Conservation (phyloP, 1,284 basidiomycete genomes). For the Phellopilus nigrolimitatus region DNA sequence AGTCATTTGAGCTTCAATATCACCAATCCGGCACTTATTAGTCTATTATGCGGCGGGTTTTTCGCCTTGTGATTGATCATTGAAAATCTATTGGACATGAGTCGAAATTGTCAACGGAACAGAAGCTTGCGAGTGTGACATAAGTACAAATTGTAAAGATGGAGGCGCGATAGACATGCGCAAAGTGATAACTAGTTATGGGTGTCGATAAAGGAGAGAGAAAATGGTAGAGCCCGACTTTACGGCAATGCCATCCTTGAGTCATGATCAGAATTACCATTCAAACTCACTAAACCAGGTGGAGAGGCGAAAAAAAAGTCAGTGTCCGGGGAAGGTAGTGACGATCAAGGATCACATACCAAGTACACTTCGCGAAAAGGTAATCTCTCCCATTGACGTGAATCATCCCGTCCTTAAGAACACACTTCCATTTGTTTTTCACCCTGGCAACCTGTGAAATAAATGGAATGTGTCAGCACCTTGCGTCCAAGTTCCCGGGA, state of each 20-base stretch:
- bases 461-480: not conserved
- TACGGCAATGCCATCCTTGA: not conserved
- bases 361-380: slow-evolving; percentile 93
- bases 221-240: not conserved
- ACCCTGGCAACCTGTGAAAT: slow-evolving; percentile 81
- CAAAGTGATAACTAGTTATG: not conserved
- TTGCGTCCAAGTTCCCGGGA: slow-evolving; percentile 27
- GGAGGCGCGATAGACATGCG: not conserved
- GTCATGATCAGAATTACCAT: slow-evolving; percentile 12
- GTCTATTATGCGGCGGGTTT: too few species aligned
- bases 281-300: slow-evolving; percentile 21
- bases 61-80: too few species aligned
- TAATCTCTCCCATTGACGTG: slow-evolving; percentile 97
- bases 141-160: slow-evolving; percentile 1
- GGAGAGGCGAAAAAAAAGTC: not conserved
- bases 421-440: slow-evolving; percentile 99
- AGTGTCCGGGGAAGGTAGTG: too few species aligned
- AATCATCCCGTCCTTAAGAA: slow-evolving; percentile 98
- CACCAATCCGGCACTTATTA: too few species aligned
- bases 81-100: too few species aligned
- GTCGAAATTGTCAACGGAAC: not conserved
- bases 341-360: slow-evolving; percentile 40
- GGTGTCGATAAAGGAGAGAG: not conserved
- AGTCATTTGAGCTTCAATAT: too few species aligned
- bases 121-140: not conserved